A percentile compares a stretch with the other conserved stretches of the same genome.
Conservation (phyloP, 768 basidiomycete species). For the Kwoniella mangroviensis region DNA sequence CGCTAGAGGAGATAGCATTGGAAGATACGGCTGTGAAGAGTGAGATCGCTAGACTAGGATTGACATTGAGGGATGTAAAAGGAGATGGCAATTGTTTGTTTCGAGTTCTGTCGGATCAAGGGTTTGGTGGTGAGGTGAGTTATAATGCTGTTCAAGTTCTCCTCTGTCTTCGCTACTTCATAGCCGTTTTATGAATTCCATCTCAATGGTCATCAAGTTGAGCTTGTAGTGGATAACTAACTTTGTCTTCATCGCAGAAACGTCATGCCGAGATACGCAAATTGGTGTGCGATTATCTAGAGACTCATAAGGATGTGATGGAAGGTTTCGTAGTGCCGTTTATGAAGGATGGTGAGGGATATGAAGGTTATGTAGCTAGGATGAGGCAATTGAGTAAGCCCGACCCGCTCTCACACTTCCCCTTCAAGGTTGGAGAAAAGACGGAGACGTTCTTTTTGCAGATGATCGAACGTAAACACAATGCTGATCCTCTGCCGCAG, state of each 20-base stretch:
- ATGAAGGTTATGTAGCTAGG: constrained; percentile 41
- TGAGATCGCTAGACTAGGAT: constrained; percentile 35
- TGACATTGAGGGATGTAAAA: constrained; percentile 42
- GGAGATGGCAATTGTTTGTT: constrained; percentile 53
- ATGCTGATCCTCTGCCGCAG: constrained; percentile 15
- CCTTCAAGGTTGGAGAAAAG: background rate
- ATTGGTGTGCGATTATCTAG: constrained; percentile 48
- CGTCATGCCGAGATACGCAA: constrained; percentile 44
- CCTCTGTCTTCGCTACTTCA: background rate
- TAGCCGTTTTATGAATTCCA: background rate
- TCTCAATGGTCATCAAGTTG: background rate
- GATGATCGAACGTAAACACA: background rate
- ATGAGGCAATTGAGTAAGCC: constrained; percentile 47
- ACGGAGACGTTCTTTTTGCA: background rate
- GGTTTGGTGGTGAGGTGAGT: constrained; percentile 40
- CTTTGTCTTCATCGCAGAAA: constrained; percentile 23
- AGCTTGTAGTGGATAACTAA: background rate
- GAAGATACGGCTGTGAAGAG: constrained; percentile 23
- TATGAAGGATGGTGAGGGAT: constrained; percentile 40
- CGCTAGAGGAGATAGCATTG: constrained; percentile 22
- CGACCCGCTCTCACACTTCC: background rate
- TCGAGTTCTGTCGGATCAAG: constrained; percentile 44
- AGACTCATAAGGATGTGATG: constrained; percentile 39
- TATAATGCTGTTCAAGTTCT: background rate
- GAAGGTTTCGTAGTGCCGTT: constrained; percentile 36